Base-by-base conservation (phyloP, 257 asterid species). In the Scutellaria minor region DNA sequence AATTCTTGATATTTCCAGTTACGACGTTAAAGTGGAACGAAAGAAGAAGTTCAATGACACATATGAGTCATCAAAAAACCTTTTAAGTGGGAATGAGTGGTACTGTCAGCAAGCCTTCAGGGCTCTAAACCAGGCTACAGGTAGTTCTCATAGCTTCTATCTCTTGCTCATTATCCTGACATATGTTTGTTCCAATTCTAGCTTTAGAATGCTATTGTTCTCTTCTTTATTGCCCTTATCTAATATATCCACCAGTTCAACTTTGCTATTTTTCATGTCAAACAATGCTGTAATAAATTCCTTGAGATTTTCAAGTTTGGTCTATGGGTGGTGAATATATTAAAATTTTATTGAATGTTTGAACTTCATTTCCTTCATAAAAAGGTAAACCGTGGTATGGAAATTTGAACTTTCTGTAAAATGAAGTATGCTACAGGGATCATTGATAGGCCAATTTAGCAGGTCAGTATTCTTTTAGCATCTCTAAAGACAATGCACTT, bases 121-220 rank as follows among this genome's bases (percentile, higher is more conserved):
- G 75, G 99, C 99, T 81, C 87, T 95, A 73, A 95, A 95, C 83
- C 99, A 95, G 81, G 99, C 99, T 66, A 75, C 95, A 83, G 99
- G 99, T 94, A 77, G 72, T 74, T 60, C 13, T 40, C 63, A 18
- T 69, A 15, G 41, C 45, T 14, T 40, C 24, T 67, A 22, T 7
- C 44, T 46, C 37, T 55, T 31, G 2, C 27, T 24, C 27, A 48
- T 48, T 41, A 31, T 31, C 5, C 5, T 31, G 37, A 31, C 4
- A 31, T 27, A 27, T 31, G 5, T 52, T 7, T 35, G 47, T 9
- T n/a, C 63, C 39, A 47, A 31, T 5, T 60, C 13, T 52, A 45
- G 40, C 42, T 53, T 45, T 60, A 70, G 13, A 72, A 46, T 62
- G 18, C 50, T 20, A 54, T 15, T 54, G 55, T 47, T n/a, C 35